These are phyloP conservation scores for Trypanosoma lewisi DNA, from an alignment of 208 protist species.

Conservation along the genomic window DNA sequence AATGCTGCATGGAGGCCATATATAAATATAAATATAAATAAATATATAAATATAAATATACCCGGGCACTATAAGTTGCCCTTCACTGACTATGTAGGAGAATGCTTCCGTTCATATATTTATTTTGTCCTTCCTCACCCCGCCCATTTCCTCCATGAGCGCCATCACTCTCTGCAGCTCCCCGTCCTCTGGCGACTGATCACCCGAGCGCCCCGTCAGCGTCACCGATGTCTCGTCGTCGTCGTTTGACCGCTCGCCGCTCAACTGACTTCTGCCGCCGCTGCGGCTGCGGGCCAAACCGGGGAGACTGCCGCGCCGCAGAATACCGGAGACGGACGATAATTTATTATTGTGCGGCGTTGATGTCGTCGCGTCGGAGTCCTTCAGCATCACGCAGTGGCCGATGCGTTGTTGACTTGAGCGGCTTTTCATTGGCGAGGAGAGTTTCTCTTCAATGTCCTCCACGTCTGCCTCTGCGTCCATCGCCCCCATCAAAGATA, in stretches of 20 bases:
- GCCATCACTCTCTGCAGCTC: neutral
- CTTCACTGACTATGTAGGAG: no score
- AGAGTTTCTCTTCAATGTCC: no score
- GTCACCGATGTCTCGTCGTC: neutral
- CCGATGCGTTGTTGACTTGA: neutral
- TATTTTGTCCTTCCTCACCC: no score
- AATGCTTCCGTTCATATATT: no score
- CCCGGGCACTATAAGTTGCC: no score
- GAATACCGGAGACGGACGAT: neutral
- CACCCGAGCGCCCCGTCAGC: no score
- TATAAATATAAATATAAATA: constrained; percentile 11
- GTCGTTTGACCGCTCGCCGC: neutral
- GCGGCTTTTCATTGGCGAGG: no score
- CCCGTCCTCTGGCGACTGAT: neutral
- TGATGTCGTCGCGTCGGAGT: neutral
- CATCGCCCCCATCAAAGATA: no score
- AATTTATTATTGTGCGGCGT: neutral
- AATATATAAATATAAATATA: neutral
- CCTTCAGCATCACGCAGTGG: neutral
- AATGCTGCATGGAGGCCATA: neutral
- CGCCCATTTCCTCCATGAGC: neutral
- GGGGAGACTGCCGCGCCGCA: neutral
- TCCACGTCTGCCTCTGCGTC: no score
- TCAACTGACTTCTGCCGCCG: neutral
- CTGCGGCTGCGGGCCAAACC: neutral